Evolutionary conservation across 768 basidiomycete genomes (phyloP).

Genomic region (Boletales sp.): DNA sequence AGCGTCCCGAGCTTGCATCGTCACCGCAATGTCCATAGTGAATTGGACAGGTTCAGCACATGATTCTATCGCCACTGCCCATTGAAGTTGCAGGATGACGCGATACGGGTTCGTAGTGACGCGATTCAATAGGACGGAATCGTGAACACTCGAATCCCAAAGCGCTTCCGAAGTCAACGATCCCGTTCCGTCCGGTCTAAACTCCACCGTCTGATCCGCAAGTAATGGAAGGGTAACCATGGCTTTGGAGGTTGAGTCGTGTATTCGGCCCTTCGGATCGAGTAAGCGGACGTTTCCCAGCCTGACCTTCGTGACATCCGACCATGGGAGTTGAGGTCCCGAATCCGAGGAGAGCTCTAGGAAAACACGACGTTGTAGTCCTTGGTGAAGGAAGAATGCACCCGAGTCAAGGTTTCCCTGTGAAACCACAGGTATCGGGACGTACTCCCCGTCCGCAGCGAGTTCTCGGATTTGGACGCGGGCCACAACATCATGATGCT

Average conservation of each 20-base stretch:
- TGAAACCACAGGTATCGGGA: constrained; percentile 78
- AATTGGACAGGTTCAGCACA: constrained; percentile 88
- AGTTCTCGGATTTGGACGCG: constrained; percentile 87
- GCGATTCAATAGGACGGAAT: constrained; percentile 80
- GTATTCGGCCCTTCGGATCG: constrained; percentile 77
- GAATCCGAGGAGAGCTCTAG: constrained; percentile 83
- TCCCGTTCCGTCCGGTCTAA: constrained; percentile 82
- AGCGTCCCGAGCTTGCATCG: constrained; percentile 81
- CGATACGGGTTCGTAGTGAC: constrained; percentile 78
- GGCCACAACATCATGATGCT: constrained; percentile 87
- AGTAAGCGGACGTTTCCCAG: constrained; percentile 83
- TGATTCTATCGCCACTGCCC: constrained; percentile 76
- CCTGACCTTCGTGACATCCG: constrained; percentile 67
- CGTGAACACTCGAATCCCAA: constrained; percentile 94
- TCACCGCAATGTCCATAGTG: constrained; percentile 79
- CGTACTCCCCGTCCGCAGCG: constrained; percentile 77
- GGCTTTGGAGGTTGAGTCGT: constrained; percentile 71
- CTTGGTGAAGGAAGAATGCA: constrained; percentile 87
- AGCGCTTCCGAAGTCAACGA: constrained; percentile 62
- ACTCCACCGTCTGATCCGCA: constrained; percentile 69
- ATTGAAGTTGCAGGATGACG: constrained; percentile 73
- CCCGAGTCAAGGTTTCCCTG: constrained; percentile 76
- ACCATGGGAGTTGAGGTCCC: constrained; percentile 87
- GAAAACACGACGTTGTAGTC: constrained; percentile 79
- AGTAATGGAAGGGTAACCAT: constrained; percentile 71